These are phyloP conservation scores for Maudiozyma humilis DNA, from an alignment of 1,139 yeast genomes.

Conservation along the genomic window DNA sequence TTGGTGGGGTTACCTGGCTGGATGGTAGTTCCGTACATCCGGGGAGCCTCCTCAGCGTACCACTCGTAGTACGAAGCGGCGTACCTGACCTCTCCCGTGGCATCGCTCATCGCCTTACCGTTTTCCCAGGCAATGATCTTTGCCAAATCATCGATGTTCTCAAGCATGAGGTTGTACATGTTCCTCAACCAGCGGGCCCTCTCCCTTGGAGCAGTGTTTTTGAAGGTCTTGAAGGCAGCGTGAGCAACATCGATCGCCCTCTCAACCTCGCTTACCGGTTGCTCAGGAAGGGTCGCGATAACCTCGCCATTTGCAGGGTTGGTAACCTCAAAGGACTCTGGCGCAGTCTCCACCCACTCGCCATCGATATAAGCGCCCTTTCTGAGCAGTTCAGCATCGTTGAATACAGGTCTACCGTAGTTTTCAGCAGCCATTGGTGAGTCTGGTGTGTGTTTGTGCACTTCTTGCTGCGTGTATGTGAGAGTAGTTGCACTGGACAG, in stretches of 20 bases:
- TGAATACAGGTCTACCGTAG: constrained; percentile 29
- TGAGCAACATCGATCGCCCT: constrained; percentile 55
- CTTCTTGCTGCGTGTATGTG: no score
- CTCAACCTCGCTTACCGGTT: constrained; percentile 42
- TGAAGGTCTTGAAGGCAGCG: constrained; percentile 51
- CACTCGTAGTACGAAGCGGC: constrained; percentile 80
- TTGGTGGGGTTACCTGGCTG: constrained; percentile 51
- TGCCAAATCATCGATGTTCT: constrained; percentile 68
- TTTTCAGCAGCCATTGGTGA: not conserved
- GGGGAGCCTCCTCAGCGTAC: constrained; percentile 81
- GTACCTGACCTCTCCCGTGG: constrained; percentile 66
- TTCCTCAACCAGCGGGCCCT: constrained; percentile 60
- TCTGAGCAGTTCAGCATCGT: constrained; percentile 49
- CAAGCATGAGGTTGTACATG: constrained; percentile 53
- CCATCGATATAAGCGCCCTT: constrained; percentile 62
- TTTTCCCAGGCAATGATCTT: constrained; percentile 69
- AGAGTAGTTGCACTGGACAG: no score
- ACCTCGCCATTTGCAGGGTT: constrained; percentile 68
- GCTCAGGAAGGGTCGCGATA: constrained; percentile 51
- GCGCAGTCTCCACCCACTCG: constrained; percentile 47
- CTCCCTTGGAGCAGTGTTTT: constrained; percentile 53
- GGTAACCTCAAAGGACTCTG: constrained; percentile 50
- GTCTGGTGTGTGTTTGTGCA: no score
- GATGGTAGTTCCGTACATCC: constrained; percentile 64
- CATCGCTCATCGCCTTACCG: constrained; percentile 73